Conservation (phyloP, 2,329 filamentous ascomycete genomes). For the Akanthomyces lecanii region DNA sequence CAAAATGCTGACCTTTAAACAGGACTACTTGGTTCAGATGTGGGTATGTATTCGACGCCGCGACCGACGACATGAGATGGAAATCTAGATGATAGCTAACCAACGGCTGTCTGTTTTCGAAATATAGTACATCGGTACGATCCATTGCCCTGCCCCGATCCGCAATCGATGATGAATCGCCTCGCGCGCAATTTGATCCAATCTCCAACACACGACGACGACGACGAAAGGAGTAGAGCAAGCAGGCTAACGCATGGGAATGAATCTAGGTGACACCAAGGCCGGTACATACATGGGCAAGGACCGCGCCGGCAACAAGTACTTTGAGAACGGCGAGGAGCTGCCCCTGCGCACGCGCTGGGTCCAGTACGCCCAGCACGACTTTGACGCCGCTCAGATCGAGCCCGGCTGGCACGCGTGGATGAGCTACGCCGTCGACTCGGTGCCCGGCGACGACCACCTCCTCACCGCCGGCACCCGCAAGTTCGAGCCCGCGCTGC, state of each 20-base stretch:
- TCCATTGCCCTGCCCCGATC: not conserved
- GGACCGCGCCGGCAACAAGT: conserved; percentile 96
- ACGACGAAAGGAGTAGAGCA: not conserved
- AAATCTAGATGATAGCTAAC: not conserved
- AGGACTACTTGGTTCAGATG: conserved; percentile 92
- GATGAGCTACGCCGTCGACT: conserved; percentile 91
- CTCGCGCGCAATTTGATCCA: not conserved
- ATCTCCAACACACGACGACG: not conserved
- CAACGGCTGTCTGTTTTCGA: conserved; percentile 2
- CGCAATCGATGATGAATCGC: not conserved
- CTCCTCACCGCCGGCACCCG: conserved; percentile 63
- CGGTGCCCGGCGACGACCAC: conserved; percentile 73
- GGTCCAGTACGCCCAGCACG: conserved; percentile 91
- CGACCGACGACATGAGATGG: conserved; percentile 17
- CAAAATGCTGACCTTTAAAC: conserved; percentile 20
- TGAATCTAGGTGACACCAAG: conserved; percentile 81
- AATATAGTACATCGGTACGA: conserved; percentile 53
- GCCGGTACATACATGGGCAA: conserved; percentile 77
- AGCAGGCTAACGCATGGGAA: not conserved
- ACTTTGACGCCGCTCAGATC: conserved; percentile 78
- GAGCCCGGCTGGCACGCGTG: conserved; percentile 98
- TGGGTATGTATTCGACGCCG: conserved; percentile 60
- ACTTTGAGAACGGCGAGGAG: conserved; percentile 92
- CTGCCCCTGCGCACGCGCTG: conserved; percentile 93
- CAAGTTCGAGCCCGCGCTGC: conserved; percentile 68